These are phyloP conservation scores for Penicillium crystallinum DNA, from an alignment of 495 filamentous ascomycete genomes.

Conservation along the genomic window DNA sequence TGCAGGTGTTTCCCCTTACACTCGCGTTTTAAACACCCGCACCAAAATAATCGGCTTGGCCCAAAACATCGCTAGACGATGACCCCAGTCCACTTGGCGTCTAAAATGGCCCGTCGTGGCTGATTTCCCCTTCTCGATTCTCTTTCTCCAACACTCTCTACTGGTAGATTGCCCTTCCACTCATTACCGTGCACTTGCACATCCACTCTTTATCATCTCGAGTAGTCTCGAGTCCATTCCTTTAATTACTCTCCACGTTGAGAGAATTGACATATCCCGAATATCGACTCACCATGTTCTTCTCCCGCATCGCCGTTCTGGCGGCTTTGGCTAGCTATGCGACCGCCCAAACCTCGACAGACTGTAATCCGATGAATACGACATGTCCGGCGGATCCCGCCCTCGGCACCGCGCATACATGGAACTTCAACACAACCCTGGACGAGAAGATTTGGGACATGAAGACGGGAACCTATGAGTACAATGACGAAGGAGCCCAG, in stretches of 20 bases:
- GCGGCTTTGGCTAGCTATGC: constrained; percentile 25
- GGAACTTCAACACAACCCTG: constrained; percentile 55
- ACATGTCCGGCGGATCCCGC: constrained; percentile 64
- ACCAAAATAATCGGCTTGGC: constrained; percentile 5
- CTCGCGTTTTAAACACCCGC: neutral
- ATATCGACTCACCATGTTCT: constrained; percentile 19
- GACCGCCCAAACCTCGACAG: constrained; percentile 45
- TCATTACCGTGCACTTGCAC: constrained; percentile 34
- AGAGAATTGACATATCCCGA: too few relatives aligned
- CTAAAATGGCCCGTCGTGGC: constrained; percentile 9
- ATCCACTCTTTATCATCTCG: constrained; percentile 30
- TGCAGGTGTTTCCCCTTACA: constrained; percentile 21
- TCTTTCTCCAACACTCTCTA: neutral
- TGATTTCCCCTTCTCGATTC: constrained; percentile 7
- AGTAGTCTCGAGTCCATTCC: constrained; percentile 16
- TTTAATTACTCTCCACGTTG: too few relatives aligned
- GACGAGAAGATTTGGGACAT: constrained; percentile 56
- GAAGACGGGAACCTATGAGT: constrained; percentile 53
- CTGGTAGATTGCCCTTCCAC: constrained; percentile 15
- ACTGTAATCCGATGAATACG: constrained; percentile 60
- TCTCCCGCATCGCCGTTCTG: constrained; percentile 19
- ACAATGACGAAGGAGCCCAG: constrained; percentile 53
- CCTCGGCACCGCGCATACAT: constrained; percentile 56
- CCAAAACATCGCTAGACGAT: constrained; percentile 7
- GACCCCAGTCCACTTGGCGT: constrained; percentile 6